Evolutionary conservation across 2,329 filamentous ascomycete genomes (phyloP).

Genomic region (Zasmidium angulare): DNA sequence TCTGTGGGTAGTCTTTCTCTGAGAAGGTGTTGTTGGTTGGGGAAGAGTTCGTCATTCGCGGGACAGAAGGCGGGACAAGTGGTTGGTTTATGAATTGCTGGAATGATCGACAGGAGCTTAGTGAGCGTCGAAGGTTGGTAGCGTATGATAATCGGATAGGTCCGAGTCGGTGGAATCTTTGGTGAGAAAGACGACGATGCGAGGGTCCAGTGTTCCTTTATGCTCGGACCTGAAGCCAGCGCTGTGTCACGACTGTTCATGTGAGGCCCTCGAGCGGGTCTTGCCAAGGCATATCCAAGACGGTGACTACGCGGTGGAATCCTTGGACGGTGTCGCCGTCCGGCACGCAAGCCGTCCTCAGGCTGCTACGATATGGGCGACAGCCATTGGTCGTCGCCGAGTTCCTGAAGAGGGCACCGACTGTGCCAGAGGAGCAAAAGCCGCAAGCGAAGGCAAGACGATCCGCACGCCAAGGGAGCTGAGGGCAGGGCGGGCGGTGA

Average conservation of each 20-base stretch:
- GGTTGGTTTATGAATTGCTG: neutral
- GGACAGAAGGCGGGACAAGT: neutral
- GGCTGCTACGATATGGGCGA: neutral
- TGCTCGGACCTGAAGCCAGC: neutral
- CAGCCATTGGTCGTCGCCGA: neutral
- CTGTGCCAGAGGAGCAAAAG: neutral
- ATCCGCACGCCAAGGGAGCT: neutral
- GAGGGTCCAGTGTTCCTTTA: neutral
- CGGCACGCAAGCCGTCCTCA: neutral
- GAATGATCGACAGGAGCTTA: neutral
- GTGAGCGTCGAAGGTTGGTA: neutral
- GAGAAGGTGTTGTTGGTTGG: neutral
- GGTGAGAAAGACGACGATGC: neutral
- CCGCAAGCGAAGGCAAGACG: neutral
- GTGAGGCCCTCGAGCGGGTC: constrained; percentile 2
- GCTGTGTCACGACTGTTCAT: constrained; percentile 2
- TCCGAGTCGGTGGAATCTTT: neutral
- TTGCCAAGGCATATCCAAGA: constrained; percentile 4
- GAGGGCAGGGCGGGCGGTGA: neutral
- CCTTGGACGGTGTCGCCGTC: neutral
- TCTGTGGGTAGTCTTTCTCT: neutral
- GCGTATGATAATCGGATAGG: neutral
- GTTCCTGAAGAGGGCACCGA: neutral
- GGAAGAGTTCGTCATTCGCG: neutral
- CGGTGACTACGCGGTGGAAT: neutral